These are phyloP conservation scores for Neopestalotiopsis sp. DNA, from an alignment of 2,329 filamentous ascomycete species.

Conservation along the genomic window DNA sequence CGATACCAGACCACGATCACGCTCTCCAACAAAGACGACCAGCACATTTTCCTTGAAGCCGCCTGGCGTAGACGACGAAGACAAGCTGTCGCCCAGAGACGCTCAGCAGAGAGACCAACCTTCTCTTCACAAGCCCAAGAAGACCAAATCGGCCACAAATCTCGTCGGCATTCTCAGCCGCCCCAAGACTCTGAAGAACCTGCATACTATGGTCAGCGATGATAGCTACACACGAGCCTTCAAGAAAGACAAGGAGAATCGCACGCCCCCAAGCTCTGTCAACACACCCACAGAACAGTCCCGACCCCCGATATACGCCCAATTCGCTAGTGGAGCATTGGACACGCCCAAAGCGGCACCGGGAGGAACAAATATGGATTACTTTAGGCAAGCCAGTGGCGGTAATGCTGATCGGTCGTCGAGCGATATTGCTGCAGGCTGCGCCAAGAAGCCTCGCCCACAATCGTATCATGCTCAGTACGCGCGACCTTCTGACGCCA, in stretches of 20 bases:
- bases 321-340: slow-evolving; percentile 61
- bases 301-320: slow-evolving; percentile 79
- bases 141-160: slow-evolving; percentile 83
- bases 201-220: slow-evolving; percentile 58
- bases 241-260: slow-evolving; percentile 82
- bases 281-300: slow-evolving; percentile 44
- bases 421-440: slow-evolving; percentile 19
- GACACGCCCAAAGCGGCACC: slow-evolving; percentile 27
- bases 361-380: slow-evolving; percentile 15
- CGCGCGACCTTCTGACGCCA: slow-evolving; percentile 24
- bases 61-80: slow-evolving; percentile 43
- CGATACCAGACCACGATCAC: slow-evolving; percentile 22
- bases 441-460: slow-evolving; percentile 49
- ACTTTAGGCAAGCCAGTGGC: slow-evolving; percentile 7
- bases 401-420: slow-evolving; percentile 22
- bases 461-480: slow-evolving; percentile 55
- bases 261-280: slow-evolving; percentile 61
- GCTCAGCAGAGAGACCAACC: slow-evolving; percentile 41
- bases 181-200: slow-evolving; percentile 74
- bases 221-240: slow-evolving; percentile 51
- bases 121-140: slow-evolving; percentile 70
- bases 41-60: slow-evolving; percentile 45
- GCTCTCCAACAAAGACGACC: slow-evolving; percentile 37
- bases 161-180: slow-evolving; percentile 78
- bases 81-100: slow-evolving; percentile 39